Evolutionary conservation across 768 basidiomycete species (phyloP).

Genomic region (Terana coerulea): DNA sequence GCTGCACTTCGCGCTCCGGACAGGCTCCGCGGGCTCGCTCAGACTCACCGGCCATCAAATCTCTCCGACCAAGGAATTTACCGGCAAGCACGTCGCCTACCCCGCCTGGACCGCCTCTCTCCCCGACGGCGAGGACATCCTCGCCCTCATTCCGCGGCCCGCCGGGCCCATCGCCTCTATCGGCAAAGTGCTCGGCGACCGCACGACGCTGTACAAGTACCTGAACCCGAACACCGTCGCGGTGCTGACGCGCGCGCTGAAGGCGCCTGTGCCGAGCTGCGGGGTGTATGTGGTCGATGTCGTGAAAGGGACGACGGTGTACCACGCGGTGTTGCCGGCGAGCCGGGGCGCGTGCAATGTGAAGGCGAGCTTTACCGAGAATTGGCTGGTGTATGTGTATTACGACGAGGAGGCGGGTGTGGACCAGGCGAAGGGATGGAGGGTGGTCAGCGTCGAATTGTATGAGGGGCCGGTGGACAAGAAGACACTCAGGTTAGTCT

Average conservation of each 20-base stretch:
- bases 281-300: conserved; percentile 77
- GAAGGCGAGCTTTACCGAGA: conserved; percentile 71
- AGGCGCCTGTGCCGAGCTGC: conserved; percentile 35
- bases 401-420: conserved; percentile 56
- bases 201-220: conserved; percentile 91
- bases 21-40: conserved; percentile 36
- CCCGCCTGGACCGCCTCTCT: conserved; percentile 66
- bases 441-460: conserved; percentile 80
- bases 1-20: conserved; percentile 55
- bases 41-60: conserved; percentile 59
- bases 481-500: conserved; percentile 64
- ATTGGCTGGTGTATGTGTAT: conserved; percentile 91
- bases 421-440: conserved; percentile 59
- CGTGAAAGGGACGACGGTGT: conserved; percentile 72
- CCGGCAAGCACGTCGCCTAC: conserved; percentile 46
- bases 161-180: conserved; percentile 62
- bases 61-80: conserved; percentile 37
- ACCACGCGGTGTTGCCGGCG: conserved; percentile 55
- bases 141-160: conserved; percentile 43
- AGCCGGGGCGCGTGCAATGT: conserved; percentile 52
- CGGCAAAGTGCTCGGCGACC: conserved; percentile 83
- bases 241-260: conserved; percentile 49
- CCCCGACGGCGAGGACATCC: conserved; percentile 53
- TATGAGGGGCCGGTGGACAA: conserved; percentile 79
- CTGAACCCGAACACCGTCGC: conserved; percentile 78